Evolutionary conservation across 208 protist species (phyloP).

Genomic region (Acanthamoeba lenticulata): DNA sequence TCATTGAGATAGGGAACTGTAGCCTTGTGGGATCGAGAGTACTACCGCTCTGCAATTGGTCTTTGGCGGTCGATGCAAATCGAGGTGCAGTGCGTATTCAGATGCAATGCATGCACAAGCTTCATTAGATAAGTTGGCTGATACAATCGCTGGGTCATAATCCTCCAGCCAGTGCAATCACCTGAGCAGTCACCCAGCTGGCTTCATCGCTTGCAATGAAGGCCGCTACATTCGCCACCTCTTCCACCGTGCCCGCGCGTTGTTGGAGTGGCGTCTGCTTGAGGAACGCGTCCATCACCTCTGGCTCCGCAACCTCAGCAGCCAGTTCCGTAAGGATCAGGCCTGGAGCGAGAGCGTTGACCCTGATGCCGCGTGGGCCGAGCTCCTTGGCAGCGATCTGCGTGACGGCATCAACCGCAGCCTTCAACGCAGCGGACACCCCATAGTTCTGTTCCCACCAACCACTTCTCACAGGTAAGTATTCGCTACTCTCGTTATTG

Average conservation of each 20-base stretch:
- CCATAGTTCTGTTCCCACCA: background rate
- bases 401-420: background rate
- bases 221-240: background rate
- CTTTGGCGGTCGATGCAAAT: no score
- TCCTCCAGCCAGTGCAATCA: background rate
- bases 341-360: background rate
- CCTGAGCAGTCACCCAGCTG: background rate
- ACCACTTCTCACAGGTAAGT: no score
- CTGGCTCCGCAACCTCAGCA: no score
- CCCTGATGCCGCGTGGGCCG: background rate
- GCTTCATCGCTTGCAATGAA: background rate
- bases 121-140: no score
- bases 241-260: background rate
- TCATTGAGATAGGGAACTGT: no score
- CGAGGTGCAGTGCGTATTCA: no score
- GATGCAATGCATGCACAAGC: no score
- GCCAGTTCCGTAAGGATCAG: background rate
- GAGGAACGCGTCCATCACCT: background rate
- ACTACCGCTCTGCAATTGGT: no score
- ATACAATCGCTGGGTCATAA: no score
- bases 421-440: background rate
- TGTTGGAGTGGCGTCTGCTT: background rate
- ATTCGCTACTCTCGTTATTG: no score
- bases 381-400: slow-evolving; percentile 8
- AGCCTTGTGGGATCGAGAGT: no score